Percentiles rank a stretch among this genome's conserved stretches.
phyloP scores from a whole-genome alignment of 345 rosid genomes.

The Iberis pinnata region DNA sequence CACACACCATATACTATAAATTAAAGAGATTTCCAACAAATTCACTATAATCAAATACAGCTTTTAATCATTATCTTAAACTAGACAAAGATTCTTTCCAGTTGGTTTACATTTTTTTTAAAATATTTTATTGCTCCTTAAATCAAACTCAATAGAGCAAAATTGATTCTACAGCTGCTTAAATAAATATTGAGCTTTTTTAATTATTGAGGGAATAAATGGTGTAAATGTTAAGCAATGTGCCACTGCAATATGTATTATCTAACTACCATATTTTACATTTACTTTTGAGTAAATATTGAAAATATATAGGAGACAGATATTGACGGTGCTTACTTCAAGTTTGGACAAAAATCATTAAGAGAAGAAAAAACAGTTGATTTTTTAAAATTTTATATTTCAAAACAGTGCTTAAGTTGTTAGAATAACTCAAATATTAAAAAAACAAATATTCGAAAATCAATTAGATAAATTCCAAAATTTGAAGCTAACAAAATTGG shows the following conservation, averaged over 20 bases:
- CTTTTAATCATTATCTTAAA: constrained; percentile 13
- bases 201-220: neutral
- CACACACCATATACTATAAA: neutral
- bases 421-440: neutral
- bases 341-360: constrained; percentile 19
- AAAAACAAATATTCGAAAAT: constrained; percentile 13
- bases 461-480: constrained; percentile 1
- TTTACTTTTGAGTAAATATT: neutral
- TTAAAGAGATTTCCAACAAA: constrained; percentile 22
- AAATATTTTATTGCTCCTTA: neutral
- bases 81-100: constrained; percentile 24
- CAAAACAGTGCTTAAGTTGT: constrained; percentile 3
- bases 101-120: neutral
- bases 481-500: too few species aligned
- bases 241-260: neutral
- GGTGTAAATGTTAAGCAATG: constrained; percentile 11
- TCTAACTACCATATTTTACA: neutral
- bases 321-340: constrained; percentile 23
- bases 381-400: too few species aligned
- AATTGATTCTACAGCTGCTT: neutral
- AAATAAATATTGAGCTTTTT: constrained; percentile 2
- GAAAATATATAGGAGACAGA: constrained; percentile 20
- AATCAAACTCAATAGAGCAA: neutral
- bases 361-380: neutral
- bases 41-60: constrained; percentile 20